phyloP scores from a whole-genome alignment of 345 rosid genomes.

The Acer campestre region DNA sequence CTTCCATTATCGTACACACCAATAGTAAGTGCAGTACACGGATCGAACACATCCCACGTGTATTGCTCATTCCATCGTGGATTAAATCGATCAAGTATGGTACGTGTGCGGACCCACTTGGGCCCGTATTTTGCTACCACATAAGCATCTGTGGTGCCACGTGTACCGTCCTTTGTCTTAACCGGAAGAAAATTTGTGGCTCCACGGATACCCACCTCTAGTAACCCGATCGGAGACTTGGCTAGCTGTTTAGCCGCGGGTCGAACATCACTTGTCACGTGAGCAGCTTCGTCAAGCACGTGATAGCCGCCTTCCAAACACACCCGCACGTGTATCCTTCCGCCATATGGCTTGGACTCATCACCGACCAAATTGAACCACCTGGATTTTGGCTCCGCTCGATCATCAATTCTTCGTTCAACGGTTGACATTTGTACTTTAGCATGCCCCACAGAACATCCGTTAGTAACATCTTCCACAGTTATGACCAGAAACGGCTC shows the following conservation, averaged over 20 bases:
- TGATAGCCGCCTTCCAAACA: conserved; percentile 94
- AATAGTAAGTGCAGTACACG: conserved; percentile 76
- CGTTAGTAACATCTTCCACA: conserved; percentile 61
- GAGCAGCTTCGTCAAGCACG: conserved; percentile 94
- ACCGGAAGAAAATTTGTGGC: conserved; percentile 80
- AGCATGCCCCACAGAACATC: conserved; percentile 60
- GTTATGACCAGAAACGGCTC: conserved; percentile 80
- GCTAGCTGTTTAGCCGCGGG: conserved; percentile 83
- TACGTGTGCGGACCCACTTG: conserved; percentile 87
- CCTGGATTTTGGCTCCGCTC: conserved; percentile 56
- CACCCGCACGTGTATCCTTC: conserved; percentile 74
- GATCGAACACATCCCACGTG: conserved; percentile 90
- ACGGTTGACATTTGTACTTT: conserved; percentile 72
- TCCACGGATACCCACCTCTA: conserved; percentile 85
- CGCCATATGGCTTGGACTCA: conserved; percentile 65
- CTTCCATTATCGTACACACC: conserved; percentile 83
- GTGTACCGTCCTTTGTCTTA: conserved; percentile 83
- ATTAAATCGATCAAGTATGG: conserved; percentile 82
- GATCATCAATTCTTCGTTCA: conserved; percentile 67
- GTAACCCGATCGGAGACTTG: conserved; percentile 73
- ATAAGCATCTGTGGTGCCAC: conserved; percentile 87
- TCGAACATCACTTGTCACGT: conserved; percentile 86
- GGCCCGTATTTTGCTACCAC: conserved; percentile 93
- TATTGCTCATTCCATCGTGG: conserved; percentile 97
- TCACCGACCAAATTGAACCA: conserved; percentile 85